Percentiles rank a stretch among this genome's conserved stretches.
Evolutionary conservation across 192 early-diverging fungal species (phyloP).

Genomic region (Mortierella antarctica): DNA sequence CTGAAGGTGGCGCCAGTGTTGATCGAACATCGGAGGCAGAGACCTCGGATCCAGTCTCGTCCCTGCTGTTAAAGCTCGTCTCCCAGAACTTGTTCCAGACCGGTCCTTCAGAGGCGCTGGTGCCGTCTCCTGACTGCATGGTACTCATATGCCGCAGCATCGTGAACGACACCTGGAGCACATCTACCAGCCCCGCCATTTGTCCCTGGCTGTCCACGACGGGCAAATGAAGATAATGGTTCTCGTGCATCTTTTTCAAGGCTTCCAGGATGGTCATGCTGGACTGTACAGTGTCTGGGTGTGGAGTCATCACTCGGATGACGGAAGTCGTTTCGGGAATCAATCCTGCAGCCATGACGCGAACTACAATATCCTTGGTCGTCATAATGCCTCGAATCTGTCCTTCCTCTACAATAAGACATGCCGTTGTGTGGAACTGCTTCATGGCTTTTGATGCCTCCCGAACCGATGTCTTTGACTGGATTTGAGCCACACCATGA

Average conservation of each 20-base stretch:
- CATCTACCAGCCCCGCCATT: constrained; percentile 79
- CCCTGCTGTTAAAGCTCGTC: constrained; percentile 41
- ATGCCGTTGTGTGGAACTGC: constrained; percentile 72
- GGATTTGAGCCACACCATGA: constrained; percentile 64
- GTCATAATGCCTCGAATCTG: constrained; percentile 80
- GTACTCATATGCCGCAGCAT: constrained; percentile 77
- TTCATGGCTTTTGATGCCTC: constrained; percentile 77
- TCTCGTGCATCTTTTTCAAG: constrained; percentile 80
- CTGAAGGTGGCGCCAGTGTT: constrained; percentile 9
- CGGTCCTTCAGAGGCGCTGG: constrained; percentile 33
- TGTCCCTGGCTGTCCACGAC: constrained; percentile 70
- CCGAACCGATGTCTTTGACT: constrained; percentile 67
- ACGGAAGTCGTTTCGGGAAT: constrained; percentile 89
- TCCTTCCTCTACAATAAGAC: constrained; percentile 72
- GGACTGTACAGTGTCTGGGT: constrained; percentile 75
- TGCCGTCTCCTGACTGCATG: constrained; percentile 38
- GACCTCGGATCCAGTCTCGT: constrained; percentile 53
- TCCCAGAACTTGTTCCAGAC: constrained; percentile 64
- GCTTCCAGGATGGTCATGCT: constrained; percentile 76
- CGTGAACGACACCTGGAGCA: constrained; percentile 78
- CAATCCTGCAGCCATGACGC: constrained; percentile 82
- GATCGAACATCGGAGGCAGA: constrained; percentile 46
- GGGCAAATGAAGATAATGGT: constrained; percentile 83
- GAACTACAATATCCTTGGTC: constrained; percentile 75
- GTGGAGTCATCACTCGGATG: constrained; percentile 93